Percentiles rank a stretch among this genome's conserved stretches.
Evolutionary conservation across 75 land plant species (phyloP).

Genomic region (Isoetes taiwanensis): DNA sequence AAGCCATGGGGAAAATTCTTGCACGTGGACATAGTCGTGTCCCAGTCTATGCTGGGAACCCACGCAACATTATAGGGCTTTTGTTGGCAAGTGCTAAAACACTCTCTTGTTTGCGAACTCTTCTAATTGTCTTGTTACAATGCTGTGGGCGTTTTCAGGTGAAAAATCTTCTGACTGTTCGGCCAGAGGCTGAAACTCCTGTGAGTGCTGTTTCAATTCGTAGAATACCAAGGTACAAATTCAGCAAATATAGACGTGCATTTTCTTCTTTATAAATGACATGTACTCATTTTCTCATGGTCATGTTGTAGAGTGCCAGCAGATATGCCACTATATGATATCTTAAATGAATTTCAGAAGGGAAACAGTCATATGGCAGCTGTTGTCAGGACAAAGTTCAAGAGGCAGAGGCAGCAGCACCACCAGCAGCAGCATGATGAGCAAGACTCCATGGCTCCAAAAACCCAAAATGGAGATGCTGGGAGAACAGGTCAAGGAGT

Average conservation of each 20-base stretch:
- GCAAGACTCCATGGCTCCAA: constrained; percentile 19
- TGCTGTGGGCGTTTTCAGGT: constrained; percentile 32
- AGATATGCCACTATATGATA: constrained; percentile 92
- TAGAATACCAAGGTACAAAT: constrained; percentile 66
- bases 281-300: not conserved
- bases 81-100: constrained; percentile 38
- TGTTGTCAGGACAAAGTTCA: constrained; percentile 51
- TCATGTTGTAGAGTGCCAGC: constrained; percentile 63
- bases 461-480: not conserved
- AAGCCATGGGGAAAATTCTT: constrained; percentile 80
- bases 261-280: not conserved
- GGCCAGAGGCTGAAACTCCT: constrained; percentile 91
- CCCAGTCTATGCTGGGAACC: constrained; percentile 84
- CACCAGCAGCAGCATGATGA: not conserved
- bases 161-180: constrained; percentile 85
- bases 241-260: not conserved
- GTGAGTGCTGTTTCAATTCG: constrained; percentile 94
- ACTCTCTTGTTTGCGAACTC: not conserved
- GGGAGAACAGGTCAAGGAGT: no score
- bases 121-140: not conserved
- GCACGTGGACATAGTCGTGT: constrained; percentile 96
- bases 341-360: constrained; percentile 94
- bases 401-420: not conserved
- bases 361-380: constrained; percentile 99
- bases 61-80: constrained; percentile 75